Evolutionary conservation across 2,329 filamentous ascomycete species (phyloP).

Genomic region (Aspergillus unguis): DNA sequence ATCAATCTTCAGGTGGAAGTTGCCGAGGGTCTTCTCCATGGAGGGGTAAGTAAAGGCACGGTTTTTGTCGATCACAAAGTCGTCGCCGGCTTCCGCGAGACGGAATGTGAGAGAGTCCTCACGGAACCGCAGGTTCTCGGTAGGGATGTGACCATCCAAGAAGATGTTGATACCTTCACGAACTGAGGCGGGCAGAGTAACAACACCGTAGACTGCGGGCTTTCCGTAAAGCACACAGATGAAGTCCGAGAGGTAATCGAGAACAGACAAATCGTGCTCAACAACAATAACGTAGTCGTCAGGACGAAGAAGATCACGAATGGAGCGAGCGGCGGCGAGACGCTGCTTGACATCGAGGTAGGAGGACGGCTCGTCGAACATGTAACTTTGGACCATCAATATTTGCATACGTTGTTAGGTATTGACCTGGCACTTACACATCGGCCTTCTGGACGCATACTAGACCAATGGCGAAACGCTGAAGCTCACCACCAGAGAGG

Average conservation of each 20-base stretch:
- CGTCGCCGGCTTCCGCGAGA: slow-evolving; percentile 83
- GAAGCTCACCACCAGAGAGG: slow-evolving; percentile 94
- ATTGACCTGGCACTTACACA: slow-evolving; percentile 54
- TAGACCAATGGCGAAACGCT: slow-evolving; percentile 94
- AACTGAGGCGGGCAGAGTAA: slow-evolving; percentile 91
- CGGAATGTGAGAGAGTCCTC: slow-evolving; percentile 96
- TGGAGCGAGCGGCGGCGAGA: slow-evolving; percentile 85
- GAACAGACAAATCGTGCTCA: slow-evolving; percentile 96
- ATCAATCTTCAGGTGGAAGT: slow-evolving; percentile 81
- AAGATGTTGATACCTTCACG: slow-evolving; percentile 99
- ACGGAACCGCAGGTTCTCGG: slow-evolving; percentile 96
- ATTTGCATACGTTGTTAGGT: neutral
- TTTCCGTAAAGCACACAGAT: slow-evolving; percentile 96
- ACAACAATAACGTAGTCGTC: slow-evolving; percentile 98
- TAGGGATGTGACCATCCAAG: slow-evolving; percentile 95
- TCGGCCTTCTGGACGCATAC: slow-evolving; percentile 95
- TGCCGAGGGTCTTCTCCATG: slow-evolving; percentile 90
- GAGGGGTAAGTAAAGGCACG: slow-evolving; percentile 82
- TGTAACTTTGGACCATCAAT: slow-evolving; percentile 60
- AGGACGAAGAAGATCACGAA: slow-evolving; percentile 81
- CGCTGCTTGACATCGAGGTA: slow-evolving; percentile 99
- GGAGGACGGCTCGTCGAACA: slow-evolving; percentile 99
- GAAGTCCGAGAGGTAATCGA: slow-evolving; percentile 98
- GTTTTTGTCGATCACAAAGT: slow-evolving; percentile 78
- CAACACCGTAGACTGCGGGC: slow-evolving; percentile 95